A percentile compares a stretch with the other conserved stretches of the same genome.
These are phyloP conservation scores for Claviceps digitariae DNA, from an alignment of 2,329 filamentous ascomycete species.

Conservation along the genomic window DNA sequence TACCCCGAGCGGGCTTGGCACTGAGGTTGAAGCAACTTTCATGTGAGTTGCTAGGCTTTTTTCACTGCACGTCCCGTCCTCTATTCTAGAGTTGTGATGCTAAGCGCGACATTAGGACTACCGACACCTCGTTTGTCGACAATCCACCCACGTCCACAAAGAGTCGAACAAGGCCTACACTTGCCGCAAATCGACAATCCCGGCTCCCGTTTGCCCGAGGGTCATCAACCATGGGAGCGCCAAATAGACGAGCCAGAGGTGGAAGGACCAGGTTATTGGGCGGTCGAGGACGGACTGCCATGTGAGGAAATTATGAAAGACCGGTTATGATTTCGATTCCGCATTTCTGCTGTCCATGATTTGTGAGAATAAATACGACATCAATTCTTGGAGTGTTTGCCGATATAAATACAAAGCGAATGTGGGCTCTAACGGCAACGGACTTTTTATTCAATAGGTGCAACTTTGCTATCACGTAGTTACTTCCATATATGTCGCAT, in stretches of 20 bases:
- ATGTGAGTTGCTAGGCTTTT: slow-evolving; percentile 42
- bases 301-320: slow-evolving; percentile 18
- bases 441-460: background rate
- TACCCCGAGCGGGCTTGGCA: slow-evolving; percentile 17
- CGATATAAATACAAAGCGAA: background rate
- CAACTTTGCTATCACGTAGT: background rate
- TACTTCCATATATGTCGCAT: background rate
- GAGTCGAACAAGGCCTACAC: slow-evolving; percentile 31
- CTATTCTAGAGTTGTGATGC: slow-evolving; percentile 6
- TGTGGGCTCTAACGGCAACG: background rate
- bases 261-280: slow-evolving; percentile 32
- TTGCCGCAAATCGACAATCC: slow-evolving; percentile 29
- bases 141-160: slow-evolving; percentile 53
- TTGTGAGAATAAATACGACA: background rate
- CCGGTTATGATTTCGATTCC: background rate
- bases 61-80: background rate
- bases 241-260: slow-evolving; percentile 17
- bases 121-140: slow-evolving; percentile 81
- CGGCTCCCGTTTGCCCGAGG: slow-evolving; percentile 34
- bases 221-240: slow-evolving; percentile 18
- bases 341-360: background rate
- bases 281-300: slow-evolving; percentile 31
- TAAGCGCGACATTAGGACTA: slow-evolving; percentile 46
- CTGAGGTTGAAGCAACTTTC: slow-evolving; percentile 67
- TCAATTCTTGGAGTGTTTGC: background rate